phyloP scores from a whole-genome alignment of 2,329 filamentous ascomycete genomes.

The Westerdykella ornata region DNA sequence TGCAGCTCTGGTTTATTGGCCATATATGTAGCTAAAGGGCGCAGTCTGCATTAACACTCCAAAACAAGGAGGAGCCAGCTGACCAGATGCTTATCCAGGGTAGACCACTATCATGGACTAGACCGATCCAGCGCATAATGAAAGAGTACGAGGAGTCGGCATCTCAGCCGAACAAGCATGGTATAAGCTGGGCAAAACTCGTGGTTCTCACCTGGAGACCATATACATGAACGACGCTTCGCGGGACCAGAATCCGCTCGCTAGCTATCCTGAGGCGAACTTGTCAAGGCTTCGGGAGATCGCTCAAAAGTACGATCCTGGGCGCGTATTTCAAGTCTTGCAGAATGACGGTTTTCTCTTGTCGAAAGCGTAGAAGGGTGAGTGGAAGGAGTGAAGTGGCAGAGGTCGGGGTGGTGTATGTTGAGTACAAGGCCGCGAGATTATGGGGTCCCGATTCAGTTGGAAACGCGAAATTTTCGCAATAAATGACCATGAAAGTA shows the following conservation, averaged over 20 bases:
- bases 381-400: no score
- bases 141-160: conserved; percentile 2
- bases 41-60: no score
- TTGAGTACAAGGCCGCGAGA: no score
- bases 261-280: conserved; percentile 5
- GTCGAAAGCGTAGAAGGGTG: conserved; percentile 4
- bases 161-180: conserved; percentile 4
- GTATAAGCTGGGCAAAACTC: conserved; percentile 3
- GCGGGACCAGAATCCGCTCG: conserved; percentile 8
- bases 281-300: conserved; percentile 6
- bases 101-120: conserved; percentile 2
- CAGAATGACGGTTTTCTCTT: conserved; percentile 10
- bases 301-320: conserved; percentile 11
- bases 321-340: conserved; percentile 11
- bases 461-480: no score
- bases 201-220: conserved; percentile 1
- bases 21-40: no score
- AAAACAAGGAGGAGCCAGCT: no score
- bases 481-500: no score
- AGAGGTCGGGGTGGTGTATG: no score
- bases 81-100: no score
- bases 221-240: conserved; percentile 8
- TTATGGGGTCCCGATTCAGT: no score
- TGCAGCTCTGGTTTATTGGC: no score
- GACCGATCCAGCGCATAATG: conserved; percentile 4